Percentiles rank a stretch among this genome's conserved stretches.
Conservation (phyloP, 495 filamentous ascomycete species). For the Amphirosellinia nigrospora region DNA sequence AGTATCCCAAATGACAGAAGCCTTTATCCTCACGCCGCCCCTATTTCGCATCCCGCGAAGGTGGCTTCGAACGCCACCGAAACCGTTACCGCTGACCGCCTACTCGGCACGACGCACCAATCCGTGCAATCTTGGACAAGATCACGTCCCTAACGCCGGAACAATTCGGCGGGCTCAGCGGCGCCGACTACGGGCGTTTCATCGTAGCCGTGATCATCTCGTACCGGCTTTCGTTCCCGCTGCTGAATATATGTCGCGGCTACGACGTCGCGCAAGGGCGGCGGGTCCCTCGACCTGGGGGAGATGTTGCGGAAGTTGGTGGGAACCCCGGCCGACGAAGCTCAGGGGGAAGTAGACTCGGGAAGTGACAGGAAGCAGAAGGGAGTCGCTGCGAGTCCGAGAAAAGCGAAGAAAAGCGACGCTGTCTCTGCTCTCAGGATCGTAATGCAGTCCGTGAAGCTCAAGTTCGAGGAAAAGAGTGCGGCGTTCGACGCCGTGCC, state of each 20-base stretch:
- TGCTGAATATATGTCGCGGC: conserved; percentile 38
- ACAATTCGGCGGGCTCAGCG: conserved; percentile 41
- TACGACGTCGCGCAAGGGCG: conserved; percentile 47
- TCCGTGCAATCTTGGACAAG: conserved; percentile 40
- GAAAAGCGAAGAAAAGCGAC: conserved; percentile 34
- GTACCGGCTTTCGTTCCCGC: conserved; percentile 49
- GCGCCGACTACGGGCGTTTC: conserved; percentile 42
- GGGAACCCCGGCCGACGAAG: conserved; percentile 20
- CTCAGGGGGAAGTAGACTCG: background rate
- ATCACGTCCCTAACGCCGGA: conserved; percentile 29
- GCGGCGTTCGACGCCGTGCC: conserved; percentile 39
- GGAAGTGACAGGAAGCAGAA: background rate
- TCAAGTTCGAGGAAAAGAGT: conserved; percentile 46
- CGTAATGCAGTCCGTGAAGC: conserved; percentile 46
- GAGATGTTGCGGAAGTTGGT: conserved; percentile 40
- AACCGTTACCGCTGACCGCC: conserved; percentile 15
- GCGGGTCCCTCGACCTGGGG: conserved; percentile 37
- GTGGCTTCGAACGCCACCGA: conserved; percentile 2
- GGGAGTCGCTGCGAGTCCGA: background rate
- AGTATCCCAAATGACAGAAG: conserved; percentile 38
- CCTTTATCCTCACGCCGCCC: conserved; percentile 46
- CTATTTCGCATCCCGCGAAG: conserved; percentile 36
- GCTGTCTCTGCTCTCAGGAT: conserved; percentile 45
- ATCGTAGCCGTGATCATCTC: conserved; percentile 47
- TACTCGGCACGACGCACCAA: conserved; percentile 30